A percentile compares a stretch with the other conserved stretches of the same genome.
Evolutionary conservation across 148 eudicot genomes (phyloP).

Genomic region (Persicaria maculosa): DNA sequence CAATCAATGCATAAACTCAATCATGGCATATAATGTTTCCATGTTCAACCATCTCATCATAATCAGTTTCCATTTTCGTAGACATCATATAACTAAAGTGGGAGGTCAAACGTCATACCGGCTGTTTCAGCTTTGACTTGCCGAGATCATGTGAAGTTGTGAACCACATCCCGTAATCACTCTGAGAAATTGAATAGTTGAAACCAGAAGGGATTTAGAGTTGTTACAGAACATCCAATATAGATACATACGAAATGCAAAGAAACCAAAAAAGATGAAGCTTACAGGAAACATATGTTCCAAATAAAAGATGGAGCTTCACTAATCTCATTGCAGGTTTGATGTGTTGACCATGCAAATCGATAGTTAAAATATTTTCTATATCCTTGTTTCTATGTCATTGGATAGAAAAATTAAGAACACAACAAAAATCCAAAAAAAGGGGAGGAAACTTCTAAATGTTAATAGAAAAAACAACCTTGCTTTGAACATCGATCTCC

Average conservation of each 20-base stretch:
- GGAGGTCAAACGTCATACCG: conserved; percentile 42
- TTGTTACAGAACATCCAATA: neutral
- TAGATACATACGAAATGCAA: neutral
- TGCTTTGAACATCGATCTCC: conserved; percentile 78
- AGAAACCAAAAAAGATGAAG: conserved; percentile 2
- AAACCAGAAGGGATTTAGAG: conserved; percentile 15
- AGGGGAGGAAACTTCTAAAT: neutral
- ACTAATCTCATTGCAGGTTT: conserved; percentile 84
- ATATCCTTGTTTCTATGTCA: conserved; percentile 69
- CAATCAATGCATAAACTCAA: no score
- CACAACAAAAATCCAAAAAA: neutral
- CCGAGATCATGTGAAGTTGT: conserved; percentile 82
- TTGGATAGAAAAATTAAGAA: neutral
- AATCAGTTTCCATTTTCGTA: conserved; percentile 51
- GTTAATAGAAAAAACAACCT: conserved; percentile 40
- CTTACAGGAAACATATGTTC: conserved; percentile 86
- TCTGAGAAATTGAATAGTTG: conserved; percentile 76
- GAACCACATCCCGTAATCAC: conserved; percentile 96
- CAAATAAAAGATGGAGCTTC: conserved; percentile 90
- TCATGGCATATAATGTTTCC: no score
- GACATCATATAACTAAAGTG: conserved; percentile 14
- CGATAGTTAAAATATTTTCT: conserved; percentile 78
- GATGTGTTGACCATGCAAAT: conserved; percentile 96
- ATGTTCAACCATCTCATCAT: conserved; percentile 63
- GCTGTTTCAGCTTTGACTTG: conserved; percentile 71